phyloP scores from a whole-genome alignment of 2,329 filamentous ascomycete genomes.

The Trichoderma koningii region DNA sequence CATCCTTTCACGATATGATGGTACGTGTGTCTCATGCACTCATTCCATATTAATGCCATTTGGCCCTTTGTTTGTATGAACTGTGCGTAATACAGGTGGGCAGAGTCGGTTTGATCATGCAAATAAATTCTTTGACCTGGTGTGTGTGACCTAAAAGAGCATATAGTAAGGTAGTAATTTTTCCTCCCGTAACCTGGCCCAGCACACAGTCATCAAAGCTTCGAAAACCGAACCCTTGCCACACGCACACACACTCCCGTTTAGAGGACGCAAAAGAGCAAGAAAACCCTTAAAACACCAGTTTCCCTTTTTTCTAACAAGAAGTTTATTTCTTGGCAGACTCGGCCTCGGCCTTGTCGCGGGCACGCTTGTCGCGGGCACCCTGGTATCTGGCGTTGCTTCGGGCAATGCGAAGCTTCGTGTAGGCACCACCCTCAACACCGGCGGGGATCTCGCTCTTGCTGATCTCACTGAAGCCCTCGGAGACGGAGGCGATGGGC shows the following conservation, averaged over 20 bases:
- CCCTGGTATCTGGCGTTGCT: constrained; percentile 80
- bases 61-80: constrained; percentile 34
- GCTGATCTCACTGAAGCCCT: constrained; percentile 72
- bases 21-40: constrained; percentile 20
- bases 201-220: constrained; percentile 41
- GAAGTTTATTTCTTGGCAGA: constrained; percentile 78
- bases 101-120: constrained; percentile 46
- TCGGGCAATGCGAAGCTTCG: constrained; percentile 80
- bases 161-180: constrained; percentile 32
- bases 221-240: constrained; percentile 43
- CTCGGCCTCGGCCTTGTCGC: constrained; percentile 83
- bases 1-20: constrained; percentile 27
- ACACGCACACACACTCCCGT: constrained; percentile 39
- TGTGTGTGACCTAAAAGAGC: constrained; percentile 39
- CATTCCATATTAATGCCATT: constrained; percentile 35
- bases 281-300: constrained; percentile 47
- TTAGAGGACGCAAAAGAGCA: constrained; percentile 45
- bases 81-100: constrained; percentile 36
- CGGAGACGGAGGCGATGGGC: constrained; percentile 70
- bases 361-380: constrained; percentile 88
- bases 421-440: constrained; percentile 81
- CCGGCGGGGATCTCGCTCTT: constrained; percentile 78
- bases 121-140: constrained; percentile 47
- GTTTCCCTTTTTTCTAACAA: constrained; percentile 36
- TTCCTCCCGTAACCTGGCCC: constrained; percentile 40